Evolutionary conservation across 1,284 basidiomycete genomes (phyloP), one percentile per base, ranked within the genome.

Genomic region (Rhodotorula sp.): DNA sequence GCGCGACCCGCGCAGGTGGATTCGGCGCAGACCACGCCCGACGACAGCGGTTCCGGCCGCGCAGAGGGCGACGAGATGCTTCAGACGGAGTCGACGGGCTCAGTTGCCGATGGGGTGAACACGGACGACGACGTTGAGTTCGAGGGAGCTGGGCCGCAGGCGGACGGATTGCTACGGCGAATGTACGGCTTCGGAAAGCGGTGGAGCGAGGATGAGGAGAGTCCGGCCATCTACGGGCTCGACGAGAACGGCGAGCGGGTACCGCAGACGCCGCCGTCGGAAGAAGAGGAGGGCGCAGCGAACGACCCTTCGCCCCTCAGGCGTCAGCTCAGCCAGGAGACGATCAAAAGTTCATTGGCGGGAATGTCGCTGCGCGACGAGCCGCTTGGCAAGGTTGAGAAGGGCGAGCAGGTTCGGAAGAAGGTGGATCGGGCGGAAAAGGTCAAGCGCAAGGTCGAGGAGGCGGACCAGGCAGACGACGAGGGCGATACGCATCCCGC

Each of bases 141-240:
- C 48, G 71, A 75, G 26, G 71, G 69, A 15, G 69, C 71, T 2
- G 71, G 71, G 1, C 67, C 69, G 22, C 64, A 68, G 28, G 69
- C 72, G 5, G 69, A 71, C 48, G 55, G 51, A 2, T 40, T 75
- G 26, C 40, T 75, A 52, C 62, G 64, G 44, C 47, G 67, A 22
- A 71, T 74, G 68, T 74, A 74, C 51, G 74, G 71, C 6, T 54
- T 67, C 11, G 69, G 67, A 9, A 57, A 57, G 2, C 50, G 57
- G 24, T 46, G 57, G 34, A 65, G 52, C 40, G 66, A 70, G 26
- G 72, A 68, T 18, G 69, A 67, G 11, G 66, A 61, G 28, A 26
- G 24, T 24, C n/a, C 61, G 16, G 31, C 44, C 3, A 48, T 54
- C 24, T 30, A 34, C 30, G 52, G 48, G 44, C 28, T 54, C 30